These are phyloP conservation scores for Naganishia sp. DNA, from an alignment of 1,284 basidiomycete species.

Conservation along the genomic window DNA sequence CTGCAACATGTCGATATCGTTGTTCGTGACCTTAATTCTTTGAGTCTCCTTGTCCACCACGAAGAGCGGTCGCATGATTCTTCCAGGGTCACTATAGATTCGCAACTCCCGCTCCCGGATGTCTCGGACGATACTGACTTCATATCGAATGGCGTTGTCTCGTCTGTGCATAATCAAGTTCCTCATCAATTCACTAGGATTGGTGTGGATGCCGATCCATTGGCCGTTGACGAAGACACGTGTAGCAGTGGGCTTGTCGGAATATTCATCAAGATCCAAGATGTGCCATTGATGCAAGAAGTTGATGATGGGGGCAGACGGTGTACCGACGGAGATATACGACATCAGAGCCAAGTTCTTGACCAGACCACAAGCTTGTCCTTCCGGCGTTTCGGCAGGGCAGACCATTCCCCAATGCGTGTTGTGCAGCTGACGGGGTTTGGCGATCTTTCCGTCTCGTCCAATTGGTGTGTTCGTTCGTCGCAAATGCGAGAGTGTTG, in stretches of 20 bases:
- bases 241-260: conserved; percentile 78
- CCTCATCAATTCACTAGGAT: conserved; percentile 86
- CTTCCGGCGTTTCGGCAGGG: conserved; percentile 98
- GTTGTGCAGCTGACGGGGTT: conserved; percentile 98
- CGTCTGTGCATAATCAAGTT: conserved; percentile 89
- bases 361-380: conserved; percentile 97
- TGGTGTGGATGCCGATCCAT: conserved; percentile 99
- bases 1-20: conserved; percentile 66
- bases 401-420: conserved; percentile 99
- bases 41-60: conserved; percentile 84
- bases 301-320: conserved; percentile 94
- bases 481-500: conserved; percentile 94
- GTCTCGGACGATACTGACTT: conserved; percentile 95
- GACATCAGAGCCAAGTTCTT: conserved; percentile 98
- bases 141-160: conserved; percentile 92
- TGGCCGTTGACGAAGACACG: conserved; percentile 99
- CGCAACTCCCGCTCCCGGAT: conserved; percentile 93
- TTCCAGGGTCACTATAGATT: conserved; percentile 93
- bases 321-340: conserved; percentile 95
- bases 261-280: conserved; percentile 87
- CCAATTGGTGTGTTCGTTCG: conserved; percentile 98
- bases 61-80: conserved; percentile 94
- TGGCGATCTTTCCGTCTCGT: conserved; percentile 98
- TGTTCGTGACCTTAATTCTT: conserved; percentile 77
- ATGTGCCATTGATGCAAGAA: conserved; percentile 98